These are phyloP conservation scores for Nakazawaea molendinolei DNA, from an alignment of 805 yeast species.

Conservation along the genomic window DNA sequence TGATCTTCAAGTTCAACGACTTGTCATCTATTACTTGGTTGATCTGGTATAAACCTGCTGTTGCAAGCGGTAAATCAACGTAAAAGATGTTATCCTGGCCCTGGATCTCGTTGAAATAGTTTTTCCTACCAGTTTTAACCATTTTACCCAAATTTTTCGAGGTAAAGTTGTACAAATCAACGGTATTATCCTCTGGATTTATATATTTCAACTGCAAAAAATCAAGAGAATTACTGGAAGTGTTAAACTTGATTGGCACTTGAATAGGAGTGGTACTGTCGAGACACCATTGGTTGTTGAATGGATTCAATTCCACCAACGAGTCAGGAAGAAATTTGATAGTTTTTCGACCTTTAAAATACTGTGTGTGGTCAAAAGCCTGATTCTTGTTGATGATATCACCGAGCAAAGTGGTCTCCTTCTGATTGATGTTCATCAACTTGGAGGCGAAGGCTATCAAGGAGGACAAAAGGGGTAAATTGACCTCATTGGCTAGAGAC, in stretches of 20 bases:
- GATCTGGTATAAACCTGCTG: conserved; percentile 76
- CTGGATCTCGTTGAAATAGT: conserved; percentile 5
- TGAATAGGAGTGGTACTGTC: conserved; percentile 27
- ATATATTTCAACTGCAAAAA: conserved; percentile 57
- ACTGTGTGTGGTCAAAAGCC: conserved; percentile 43
- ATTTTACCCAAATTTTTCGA: conserved; percentile 44
- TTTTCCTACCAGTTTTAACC: conserved; percentile 10
- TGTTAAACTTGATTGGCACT: conserved; percentile 72
- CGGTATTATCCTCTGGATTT: conserved; percentile 45
- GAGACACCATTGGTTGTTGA: conserved; percentile 58
- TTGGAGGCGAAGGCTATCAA: conserved; percentile 14
- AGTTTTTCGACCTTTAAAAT: conserved; percentile 80
- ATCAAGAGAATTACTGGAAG: conserved; percentile 65
- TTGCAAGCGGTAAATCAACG: conserved; percentile 54
- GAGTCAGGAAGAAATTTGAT: conserved; percentile 89
- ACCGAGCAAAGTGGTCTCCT: conserved; percentile 25
- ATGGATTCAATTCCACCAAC: conserved; percentile 77
- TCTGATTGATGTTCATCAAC: conserved; percentile 17
- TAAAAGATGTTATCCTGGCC: conserved; percentile 42
- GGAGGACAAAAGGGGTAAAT: conserved; percentile 35
- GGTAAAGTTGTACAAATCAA: conserved; percentile 45
- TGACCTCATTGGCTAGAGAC: conserved; percentile 43
- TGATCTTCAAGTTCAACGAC: conserved; percentile 50
- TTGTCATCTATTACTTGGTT: conserved; percentile 55
- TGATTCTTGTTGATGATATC: conserved; percentile 27